These are phyloP conservation scores for Symbiodinium pilosum DNA, from an alignment of 73 alveolate species.

Conservation along the genomic window DNA sequence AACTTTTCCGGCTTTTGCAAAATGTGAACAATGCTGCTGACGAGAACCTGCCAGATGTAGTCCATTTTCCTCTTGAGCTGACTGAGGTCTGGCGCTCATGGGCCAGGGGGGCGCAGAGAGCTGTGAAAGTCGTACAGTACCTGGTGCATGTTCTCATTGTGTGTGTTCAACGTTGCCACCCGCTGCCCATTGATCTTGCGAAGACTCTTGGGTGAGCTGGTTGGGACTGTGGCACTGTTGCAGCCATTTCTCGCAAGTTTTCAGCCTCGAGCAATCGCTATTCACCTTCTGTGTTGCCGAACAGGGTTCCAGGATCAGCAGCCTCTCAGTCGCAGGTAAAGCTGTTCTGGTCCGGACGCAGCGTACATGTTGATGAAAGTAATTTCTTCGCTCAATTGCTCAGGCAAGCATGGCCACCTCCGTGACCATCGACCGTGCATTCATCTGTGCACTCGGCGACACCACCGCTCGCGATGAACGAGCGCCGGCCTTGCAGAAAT, in stretches of 20 bases:
- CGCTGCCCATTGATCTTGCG: too few species aligned
- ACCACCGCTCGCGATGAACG: not conserved
- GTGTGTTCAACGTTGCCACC: too few species aligned
- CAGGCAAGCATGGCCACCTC: not conserved
- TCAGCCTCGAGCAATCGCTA: not conserved
- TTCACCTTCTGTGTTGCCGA: not conserved
- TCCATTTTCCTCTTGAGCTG: too few species aligned
- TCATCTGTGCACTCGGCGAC: not conserved
- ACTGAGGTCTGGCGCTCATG: too few species aligned
- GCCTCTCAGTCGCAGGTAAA: not conserved
- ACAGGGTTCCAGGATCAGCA: not conserved
- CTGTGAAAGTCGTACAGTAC: too few species aligned
- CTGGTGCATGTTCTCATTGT: too few species aligned
- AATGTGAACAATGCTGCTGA: too few species aligned
- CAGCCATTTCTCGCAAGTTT: not conserved
- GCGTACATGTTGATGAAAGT: not conserved
- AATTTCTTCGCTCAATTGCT: not conserved
- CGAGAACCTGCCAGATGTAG: too few species aligned
- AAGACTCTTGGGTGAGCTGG: too few species aligned
- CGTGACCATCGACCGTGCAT: not conserved
- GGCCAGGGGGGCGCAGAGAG: too few species aligned
- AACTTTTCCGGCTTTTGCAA: too few species aligned
- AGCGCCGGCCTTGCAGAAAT: not conserved
- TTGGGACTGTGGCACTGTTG: not conserved
- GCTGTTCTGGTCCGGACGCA: too few species aligned